Evolutionary conservation across 1,284 basidiomycete species (phyloP), one percentile per base, ranked within the genome.

Genomic region (Meripilus lineatus): DNA sequence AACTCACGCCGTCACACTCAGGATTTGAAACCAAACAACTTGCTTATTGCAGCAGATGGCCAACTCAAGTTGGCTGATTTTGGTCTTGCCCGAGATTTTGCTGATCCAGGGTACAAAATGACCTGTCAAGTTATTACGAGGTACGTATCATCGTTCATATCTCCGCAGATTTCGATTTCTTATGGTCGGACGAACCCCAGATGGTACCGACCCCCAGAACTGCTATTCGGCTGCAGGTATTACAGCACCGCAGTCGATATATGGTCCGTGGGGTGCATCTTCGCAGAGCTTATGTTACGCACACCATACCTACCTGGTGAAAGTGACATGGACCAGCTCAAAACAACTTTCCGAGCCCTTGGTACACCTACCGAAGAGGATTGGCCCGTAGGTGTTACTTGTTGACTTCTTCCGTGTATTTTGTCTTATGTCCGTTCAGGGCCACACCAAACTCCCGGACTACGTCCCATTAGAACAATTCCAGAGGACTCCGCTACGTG

Each of bases 21-120:
- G 93, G 96, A 99, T 75, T 67, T 99, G 55, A 99, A 99, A 65
- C 95, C 96, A 3, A 99, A 98, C 70, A 99, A 99, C 69, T 77
- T 99, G 71, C 82, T 99, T 54, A 91, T 99, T 45, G 82, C 92
- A 0, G 81, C 88, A 0, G 78, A 89, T 40, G 96, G 96, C 0
- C 84, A 92, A 46, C 84, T 99, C 50, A 99, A 99, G 67, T 81
- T 99, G 50, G 96, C 96, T 20, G 96, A 99, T 82, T 99, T 99
- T 63, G 96, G 96, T 79, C 79, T 99, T 6, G 96, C 96, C 20
- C 75, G 96, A 50, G 96, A 99, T 67, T 95, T 89, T 63, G 87
- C 87, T 26, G 93, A 95, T 58, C 91, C 94, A 20, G 89, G 86
- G 1, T 84, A 86, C 57, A 89, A 91, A 61, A 99, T 99, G 96